These are phyloP conservation scores for Coccomyxa sp. DNA, from an alignment of 139 green algal species.

Conservation along the genomic window DNA sequence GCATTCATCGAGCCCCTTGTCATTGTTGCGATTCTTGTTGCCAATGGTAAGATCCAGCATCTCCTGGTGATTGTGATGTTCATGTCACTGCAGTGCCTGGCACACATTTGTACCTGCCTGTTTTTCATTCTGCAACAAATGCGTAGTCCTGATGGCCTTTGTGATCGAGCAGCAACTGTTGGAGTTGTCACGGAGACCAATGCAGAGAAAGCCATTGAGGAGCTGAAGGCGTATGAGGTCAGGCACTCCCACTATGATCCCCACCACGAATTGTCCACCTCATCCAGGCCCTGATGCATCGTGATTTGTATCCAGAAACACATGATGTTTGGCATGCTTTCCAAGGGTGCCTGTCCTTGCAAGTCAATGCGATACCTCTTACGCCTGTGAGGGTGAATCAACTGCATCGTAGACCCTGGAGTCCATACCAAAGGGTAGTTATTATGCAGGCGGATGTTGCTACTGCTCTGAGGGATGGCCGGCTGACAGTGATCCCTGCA, in stretches of 20 bases:
- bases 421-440: neutral
- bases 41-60: conserved; percentile 64
- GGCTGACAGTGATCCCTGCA: conserved; percentile 48
- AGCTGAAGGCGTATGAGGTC: conserved; percentile 78
- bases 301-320: too few species aligned
- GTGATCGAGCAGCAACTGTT: conserved; percentile 65
- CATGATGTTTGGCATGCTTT: too few species aligned
- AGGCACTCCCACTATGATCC: neutral
- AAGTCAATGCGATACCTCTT: too few species aligned
- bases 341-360: too few species aligned
- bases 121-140: neutral
- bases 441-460: conserved; percentile 47
- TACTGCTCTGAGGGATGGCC: conserved; percentile 48
- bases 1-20: conserved; percentile 79
- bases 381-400: too few species aligned
- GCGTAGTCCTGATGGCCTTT: neutral
- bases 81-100: too few species aligned
- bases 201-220: conserved; percentile 82
- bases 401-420: neutral
- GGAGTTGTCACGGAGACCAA: conserved; percentile 91
- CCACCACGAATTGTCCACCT: too few species aligned
- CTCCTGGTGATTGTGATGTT: neutral
- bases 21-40: conserved; percentile 82
- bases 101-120: neutral
- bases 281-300: too few species aligned